Conservation (phyloP, 2,329 filamentous ascomycete genomes). For the Neonectria neomacrospora region DNA sequence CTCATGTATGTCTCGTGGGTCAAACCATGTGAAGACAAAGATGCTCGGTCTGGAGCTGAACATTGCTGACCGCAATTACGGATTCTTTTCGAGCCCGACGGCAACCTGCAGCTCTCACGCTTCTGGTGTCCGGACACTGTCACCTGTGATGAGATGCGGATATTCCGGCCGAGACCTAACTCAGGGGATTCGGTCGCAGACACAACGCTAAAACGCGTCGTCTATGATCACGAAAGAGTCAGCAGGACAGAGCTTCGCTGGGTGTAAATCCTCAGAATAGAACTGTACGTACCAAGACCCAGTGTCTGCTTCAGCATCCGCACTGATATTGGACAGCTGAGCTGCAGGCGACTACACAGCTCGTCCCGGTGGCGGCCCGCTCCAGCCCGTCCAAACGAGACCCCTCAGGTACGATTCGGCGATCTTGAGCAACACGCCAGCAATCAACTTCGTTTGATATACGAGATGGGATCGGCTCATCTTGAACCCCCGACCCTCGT, state of each 20-base stretch:
- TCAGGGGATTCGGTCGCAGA: neutral
- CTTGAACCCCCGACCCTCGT: neutral
- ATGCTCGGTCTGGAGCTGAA: neutral
- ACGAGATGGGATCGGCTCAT: conserved; percentile 15
- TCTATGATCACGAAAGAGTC: neutral
- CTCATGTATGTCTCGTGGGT: conserved; percentile 1
- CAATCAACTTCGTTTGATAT: conserved; percentile 13
- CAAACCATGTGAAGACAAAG: neutral
- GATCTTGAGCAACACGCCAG: conserved; percentile 9
- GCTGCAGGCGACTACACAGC: neutral
- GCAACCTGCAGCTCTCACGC: neutral
- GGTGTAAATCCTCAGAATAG: neutral
- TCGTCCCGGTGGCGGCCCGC: conserved; percentile 7
- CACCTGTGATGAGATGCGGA: neutral
- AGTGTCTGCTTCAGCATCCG: neutral
- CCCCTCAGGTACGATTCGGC: neutral
- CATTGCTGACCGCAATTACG: neutral
- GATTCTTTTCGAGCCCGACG: neutral
- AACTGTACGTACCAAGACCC: neutral
- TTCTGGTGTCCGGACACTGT: neutral
- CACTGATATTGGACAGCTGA: neutral
- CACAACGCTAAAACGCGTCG: neutral
- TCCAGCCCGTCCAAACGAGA: conserved; percentile 4
- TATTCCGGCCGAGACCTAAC: neutral
- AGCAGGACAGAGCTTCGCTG: neutral